Evolutionary conservation across 352 stramenopile species (phyloP).

Genomic region (Phytophthora chlamydospora): DNA sequence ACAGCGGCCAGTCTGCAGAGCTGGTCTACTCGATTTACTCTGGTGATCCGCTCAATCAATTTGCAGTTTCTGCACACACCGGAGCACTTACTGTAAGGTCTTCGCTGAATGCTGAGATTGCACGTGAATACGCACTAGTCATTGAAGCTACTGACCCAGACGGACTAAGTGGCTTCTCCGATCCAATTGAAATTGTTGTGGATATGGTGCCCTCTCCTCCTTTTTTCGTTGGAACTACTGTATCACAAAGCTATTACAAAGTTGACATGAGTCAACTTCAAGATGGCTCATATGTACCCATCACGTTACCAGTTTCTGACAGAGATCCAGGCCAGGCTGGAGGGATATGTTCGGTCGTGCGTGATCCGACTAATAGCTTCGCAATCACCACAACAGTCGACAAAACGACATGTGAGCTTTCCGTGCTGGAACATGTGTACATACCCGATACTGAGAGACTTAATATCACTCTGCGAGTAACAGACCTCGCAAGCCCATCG

Average conservation of each 20-base stretch:
- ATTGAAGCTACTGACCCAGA: conserved; percentile 52
- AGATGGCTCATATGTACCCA: conserved; percentile 49
- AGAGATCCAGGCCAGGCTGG: conserved; percentile 51
- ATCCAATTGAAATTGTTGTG: conserved; percentile 46
- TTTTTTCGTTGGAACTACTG: conserved; percentile 49
- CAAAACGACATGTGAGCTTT: conserved; percentile 26
- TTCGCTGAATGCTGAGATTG: conserved; percentile 43
- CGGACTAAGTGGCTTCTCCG: conserved; percentile 43
- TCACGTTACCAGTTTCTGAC: conserved; percentile 50
- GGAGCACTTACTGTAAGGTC: conserved; percentile 40
- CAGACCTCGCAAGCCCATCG: conserved; percentile 39
- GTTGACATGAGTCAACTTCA: conserved; percentile 54
- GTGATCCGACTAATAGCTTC: conserved; percentile 38
- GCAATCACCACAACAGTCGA: conserved; percentile 27
- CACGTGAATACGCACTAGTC: conserved; percentile 40
- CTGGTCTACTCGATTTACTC: conserved; percentile 55
- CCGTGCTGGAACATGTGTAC: conserved; percentile 17
- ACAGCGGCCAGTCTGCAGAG: conserved; percentile 41
- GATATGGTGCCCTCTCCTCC: conserved; percentile 48
- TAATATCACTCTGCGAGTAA: conserved; percentile 32
- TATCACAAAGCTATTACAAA: conserved; percentile 36
- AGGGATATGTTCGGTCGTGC: conserved; percentile 48
- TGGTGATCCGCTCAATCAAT: conserved; percentile 51
- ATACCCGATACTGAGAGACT: conserved; percentile 21
- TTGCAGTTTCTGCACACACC: conserved; percentile 44